Evolutionary conservation across 2,329 filamentous ascomycete species (phyloP).

Genomic region (Hypoxylon sp.): DNA sequence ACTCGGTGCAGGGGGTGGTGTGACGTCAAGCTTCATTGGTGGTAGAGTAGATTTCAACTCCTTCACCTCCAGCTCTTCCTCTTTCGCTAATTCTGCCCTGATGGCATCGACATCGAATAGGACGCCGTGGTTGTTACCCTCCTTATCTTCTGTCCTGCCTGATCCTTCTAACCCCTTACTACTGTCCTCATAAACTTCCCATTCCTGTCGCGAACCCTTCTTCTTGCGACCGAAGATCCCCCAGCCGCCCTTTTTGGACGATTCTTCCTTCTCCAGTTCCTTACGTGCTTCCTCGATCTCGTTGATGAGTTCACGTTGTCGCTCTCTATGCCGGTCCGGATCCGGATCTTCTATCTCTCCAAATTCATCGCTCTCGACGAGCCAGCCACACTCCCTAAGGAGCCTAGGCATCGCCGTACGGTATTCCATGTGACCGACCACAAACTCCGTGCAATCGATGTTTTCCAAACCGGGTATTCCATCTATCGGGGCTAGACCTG

Average conservation of each 20-base stretch:
- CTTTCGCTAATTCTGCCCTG: slow-evolving; percentile 83
- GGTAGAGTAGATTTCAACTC: slow-evolving; percentile 91
- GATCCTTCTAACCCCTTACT: slow-evolving; percentile 57
- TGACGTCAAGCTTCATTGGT: slow-evolving; percentile 84
- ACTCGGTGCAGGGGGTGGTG: slow-evolving; percentile 52
- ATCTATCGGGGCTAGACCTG: slow-evolving; percentile 84
- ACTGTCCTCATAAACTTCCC: slow-evolving; percentile 92
- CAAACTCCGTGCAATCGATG: slow-evolving; percentile 85
- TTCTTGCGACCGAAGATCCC: slow-evolving; percentile 88
- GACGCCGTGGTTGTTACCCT: slow-evolving; percentile 73
- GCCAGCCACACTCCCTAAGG: slow-evolving; percentile 89
- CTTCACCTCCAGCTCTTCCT: slow-evolving; percentile 74
- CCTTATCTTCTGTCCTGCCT: slow-evolving; percentile 61
- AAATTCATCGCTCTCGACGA: slow-evolving; percentile 93
- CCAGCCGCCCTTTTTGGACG: slow-evolving; percentile 69
- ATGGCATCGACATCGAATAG: slow-evolving; percentile 98
- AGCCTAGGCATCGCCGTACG: slow-evolving; percentile 91
- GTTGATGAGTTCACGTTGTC: slow-evolving; percentile 93
- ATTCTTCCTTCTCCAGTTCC: slow-evolving; percentile 84
- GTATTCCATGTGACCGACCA: slow-evolving; percentile 97
- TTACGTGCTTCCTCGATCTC: slow-evolving; percentile 96
- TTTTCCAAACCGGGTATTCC: slow-evolving; percentile 88
- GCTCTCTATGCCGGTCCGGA: slow-evolving; percentile 88
- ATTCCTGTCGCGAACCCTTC: slow-evolving; percentile 84
- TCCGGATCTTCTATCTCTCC: slow-evolving; percentile 97